A percentile compares a stretch with the other conserved stretches of the same genome.
phyloP scores from a whole-genome alignment of 768 basidiomycete genomes.

The Amanita jacksonii region DNA sequence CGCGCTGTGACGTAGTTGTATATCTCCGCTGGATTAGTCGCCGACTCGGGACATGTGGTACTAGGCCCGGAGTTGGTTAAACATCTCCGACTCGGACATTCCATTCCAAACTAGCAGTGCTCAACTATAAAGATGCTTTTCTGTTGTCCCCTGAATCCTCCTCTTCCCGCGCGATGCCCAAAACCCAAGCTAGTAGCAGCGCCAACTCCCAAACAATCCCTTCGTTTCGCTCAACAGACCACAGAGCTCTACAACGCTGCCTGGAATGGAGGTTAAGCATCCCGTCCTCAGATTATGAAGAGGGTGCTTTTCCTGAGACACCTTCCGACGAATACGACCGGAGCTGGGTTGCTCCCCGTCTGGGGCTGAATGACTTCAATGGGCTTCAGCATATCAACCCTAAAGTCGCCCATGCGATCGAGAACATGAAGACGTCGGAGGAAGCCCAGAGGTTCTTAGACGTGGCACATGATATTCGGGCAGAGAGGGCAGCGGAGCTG shows the following conservation, averaged over 20 bases:
- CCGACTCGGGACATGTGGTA: background rate
- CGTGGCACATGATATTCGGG: slow-evolving; percentile 2
- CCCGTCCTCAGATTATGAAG: background rate
- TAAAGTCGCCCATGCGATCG: slow-evolving; percentile 4
- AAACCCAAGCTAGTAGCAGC: background rate
- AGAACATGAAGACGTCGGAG: background rate
- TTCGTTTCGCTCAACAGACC: background rate
- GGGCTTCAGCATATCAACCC: slow-evolving; percentile 4
- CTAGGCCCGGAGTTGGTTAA: too few species aligned
- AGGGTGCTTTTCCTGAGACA: background rate
- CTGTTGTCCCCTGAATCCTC: background rate
- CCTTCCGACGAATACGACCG: too few species aligned
- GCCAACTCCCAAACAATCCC: background rate
- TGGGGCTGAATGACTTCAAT: too few species aligned
- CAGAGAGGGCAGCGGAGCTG: slow-evolving; percentile 7
- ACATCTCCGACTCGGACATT: slow-evolving; percentile 5
- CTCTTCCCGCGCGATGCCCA: background rate
- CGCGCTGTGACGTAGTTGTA: slow-evolving; percentile 77
- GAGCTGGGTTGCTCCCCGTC: background rate
- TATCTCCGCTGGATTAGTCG: too few species aligned
- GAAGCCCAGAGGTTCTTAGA: slow-evolving; percentile 2
- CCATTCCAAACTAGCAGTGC: background rate
- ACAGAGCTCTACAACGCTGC: background rate
- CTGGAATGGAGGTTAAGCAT: slow-evolving; percentile 2
- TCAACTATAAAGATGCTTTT: background rate